Conservation (phyloP, 2,329 filamentous ascomycete species). For the Aspergillus fumigatus region DNA sequence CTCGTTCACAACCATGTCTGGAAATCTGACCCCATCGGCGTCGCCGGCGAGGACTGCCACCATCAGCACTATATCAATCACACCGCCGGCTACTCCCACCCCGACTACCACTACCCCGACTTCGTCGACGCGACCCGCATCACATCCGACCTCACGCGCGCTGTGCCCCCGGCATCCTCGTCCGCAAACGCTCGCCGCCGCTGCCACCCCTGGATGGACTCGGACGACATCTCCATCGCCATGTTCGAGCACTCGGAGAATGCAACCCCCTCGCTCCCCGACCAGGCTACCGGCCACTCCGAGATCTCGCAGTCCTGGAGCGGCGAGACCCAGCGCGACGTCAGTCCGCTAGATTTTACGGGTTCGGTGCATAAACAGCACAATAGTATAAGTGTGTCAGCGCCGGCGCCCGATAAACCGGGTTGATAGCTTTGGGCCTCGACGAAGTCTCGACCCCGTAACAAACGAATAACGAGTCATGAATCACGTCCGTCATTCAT, state of each 20-base stretch:
- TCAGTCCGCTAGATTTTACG: constrained; percentile 22
- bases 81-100: background rate
- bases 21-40: constrained; percentile 31
- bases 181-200: constrained; percentile 9
- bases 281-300: constrained; percentile 19
- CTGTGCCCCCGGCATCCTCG: constrained; percentile 16
- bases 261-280: constrained; percentile 4
- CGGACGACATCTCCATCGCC: constrained; percentile 35
- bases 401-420: background rate
- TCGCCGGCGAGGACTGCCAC: background rate
- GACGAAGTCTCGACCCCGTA: background rate
- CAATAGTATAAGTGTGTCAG: background rate
- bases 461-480: constrained; percentile 7
- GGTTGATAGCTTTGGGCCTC: background rate
- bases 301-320: constrained; percentile 27
- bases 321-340: constrained; percentile 23
- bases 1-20: constrained; percentile 37
- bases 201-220: constrained; percentile 30
- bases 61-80: constrained; percentile 2
- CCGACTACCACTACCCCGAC: constrained; percentile 32
- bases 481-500: constrained; percentile 2
- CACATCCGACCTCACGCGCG: constrained; percentile 40
- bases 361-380: constrained; percentile 7
- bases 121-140: constrained; percentile 44
- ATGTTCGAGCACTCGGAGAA: constrained; percentile 32